phyloP scores from a whole-genome alignment of 2,329 filamentous ascomycete genomes.

The Dryadomyces quercus-mongolicae region DNA sequence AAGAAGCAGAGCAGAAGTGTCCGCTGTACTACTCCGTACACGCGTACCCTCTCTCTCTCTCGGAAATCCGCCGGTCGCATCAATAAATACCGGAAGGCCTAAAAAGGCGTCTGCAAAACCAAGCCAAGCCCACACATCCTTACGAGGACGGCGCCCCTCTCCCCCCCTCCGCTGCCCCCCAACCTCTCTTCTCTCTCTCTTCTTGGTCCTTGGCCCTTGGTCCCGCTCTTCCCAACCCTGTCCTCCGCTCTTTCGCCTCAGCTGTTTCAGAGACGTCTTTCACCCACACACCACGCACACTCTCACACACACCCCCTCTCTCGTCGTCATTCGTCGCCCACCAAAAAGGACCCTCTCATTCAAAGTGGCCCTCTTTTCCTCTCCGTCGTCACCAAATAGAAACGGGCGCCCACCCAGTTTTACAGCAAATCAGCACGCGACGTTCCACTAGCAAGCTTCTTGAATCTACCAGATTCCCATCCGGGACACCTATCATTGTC shows the following conservation, averaged over 20 bases:
- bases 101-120: not conserved
- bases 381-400: constrained; percentile 3
- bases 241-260: not conserved
- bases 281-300: not conserved
- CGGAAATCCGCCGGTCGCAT: not conserved
- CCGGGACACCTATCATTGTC: constrained; percentile 39
- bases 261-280: not conserved
- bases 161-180: not conserved
- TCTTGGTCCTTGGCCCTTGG: not conserved
- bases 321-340: not conserved
- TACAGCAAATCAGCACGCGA: constrained; percentile 38
- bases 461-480: constrained; percentile 6
- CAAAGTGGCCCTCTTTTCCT: constrained; percentile 2
- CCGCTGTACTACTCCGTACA: not conserved
- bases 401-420: not conserved
- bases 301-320: not conserved
- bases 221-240: too few relatives aligned
- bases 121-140: not conserved
- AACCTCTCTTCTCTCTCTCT: not conserved
- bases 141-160: not conserved
- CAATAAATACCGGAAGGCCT: not conserved
- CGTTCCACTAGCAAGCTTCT: constrained; percentile 24
- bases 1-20: not conserved
- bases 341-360: not conserved
- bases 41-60: too few relatives aligned